Evolutionary conservation across 352 stramenopile genomes (phyloP).

Genomic region (Globisporangium middletonii): DNA sequence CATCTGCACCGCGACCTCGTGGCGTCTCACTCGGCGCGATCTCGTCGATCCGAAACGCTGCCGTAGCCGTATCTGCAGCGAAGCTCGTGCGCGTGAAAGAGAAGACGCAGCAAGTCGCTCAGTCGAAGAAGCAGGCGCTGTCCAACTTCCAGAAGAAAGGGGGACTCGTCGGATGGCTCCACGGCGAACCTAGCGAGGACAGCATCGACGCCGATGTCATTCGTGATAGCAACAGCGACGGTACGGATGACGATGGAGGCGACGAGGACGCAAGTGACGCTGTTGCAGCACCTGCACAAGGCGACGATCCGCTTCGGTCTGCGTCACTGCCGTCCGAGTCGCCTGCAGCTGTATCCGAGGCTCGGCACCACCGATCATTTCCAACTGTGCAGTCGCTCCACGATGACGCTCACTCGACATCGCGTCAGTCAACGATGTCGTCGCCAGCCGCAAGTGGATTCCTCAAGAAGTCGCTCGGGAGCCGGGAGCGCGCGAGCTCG

Average conservation of each 20-base stretch:
- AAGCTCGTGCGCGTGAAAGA: constrained; percentile 29
- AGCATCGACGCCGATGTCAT: constrained; percentile 1
- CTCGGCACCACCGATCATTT: constrained; percentile 6
- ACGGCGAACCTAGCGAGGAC: constrained; percentile 27
- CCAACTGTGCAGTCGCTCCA: not conserved
- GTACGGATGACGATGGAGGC: constrained; percentile 1
- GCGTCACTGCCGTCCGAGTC: constrained; percentile 1
- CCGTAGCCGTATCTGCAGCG: constrained; percentile 3
- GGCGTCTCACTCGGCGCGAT: constrained; percentile 3
- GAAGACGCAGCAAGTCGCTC: constrained; percentile 26
- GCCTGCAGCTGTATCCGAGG: not conserved
- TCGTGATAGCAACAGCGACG: not conserved
- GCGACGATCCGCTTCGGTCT: not conserved
- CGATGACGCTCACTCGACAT: not conserved
- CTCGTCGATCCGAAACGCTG: constrained; percentile 7
- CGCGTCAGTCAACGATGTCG: too few species aligned
- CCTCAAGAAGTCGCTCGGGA: constrained; percentile 4
- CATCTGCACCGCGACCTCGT: not conserved
- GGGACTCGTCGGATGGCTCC: constrained; percentile 55
- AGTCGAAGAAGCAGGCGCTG: constrained; percentile 37
- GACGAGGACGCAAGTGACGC: not conserved
- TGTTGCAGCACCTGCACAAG: not conserved
- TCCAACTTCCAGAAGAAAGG: constrained; percentile 55
- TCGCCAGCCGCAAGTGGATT: not conserved
- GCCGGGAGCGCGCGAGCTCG: constrained; percentile 6